Evolutionary conservation across 2,329 filamentous ascomycete species (phyloP).

Genomic region (Cytospora mali): DNA sequence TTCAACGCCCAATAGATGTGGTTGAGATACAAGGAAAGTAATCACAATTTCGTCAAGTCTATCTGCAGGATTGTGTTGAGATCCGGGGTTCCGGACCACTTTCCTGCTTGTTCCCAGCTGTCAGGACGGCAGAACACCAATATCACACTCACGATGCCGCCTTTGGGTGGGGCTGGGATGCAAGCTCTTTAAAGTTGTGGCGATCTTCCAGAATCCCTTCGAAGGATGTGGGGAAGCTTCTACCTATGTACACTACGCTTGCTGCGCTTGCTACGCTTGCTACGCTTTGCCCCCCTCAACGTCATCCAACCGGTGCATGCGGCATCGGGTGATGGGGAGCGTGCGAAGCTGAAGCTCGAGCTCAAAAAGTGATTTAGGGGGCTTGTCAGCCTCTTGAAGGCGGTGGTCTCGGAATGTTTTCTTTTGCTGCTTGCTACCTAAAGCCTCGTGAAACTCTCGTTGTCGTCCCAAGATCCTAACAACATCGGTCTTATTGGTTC

Average conservation of each 20-base stretch:
- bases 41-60: neutral
- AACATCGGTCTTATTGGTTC: conserved; percentile 6
- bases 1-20: neutral
- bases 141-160: neutral
- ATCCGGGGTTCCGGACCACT: conserved; percentile 1
- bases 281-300: neutral
- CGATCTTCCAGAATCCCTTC: conserved; percentile 16
- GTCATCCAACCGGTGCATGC: neutral
- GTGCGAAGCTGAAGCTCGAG: neutral
- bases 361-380: conserved; percentile 10
- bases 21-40: neutral
- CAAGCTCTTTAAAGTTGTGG: neutral
- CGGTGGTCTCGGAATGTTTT: neutral
- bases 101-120: conserved; percentile 7
- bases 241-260: neutral
- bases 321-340: neutral
- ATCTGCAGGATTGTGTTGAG: neutral
- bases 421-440: neutral
- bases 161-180: conserved; percentile 6
- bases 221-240: conserved; percentile 15
- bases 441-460: neutral
- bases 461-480: neutral
- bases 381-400: conserved; percentile 16
- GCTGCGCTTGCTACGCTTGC: no score
- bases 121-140: conserved; percentile 12